Evolutionary conservation across 805 yeast species (phyloP).

Genomic region (Ogataea thermomethanolica): DNA sequence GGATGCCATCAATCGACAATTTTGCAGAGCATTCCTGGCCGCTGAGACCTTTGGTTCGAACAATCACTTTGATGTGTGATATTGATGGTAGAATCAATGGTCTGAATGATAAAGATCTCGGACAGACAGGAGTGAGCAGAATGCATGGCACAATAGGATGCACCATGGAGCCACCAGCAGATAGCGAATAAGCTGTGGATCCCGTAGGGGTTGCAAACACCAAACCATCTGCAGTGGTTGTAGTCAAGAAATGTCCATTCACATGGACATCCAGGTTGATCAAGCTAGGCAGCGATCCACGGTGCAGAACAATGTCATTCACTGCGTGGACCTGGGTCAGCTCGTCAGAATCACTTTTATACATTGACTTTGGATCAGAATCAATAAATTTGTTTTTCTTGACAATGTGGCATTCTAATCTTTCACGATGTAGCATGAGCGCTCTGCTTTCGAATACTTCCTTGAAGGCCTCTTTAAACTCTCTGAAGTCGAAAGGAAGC

Average conservation of each 20-base stretch:
- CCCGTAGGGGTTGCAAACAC: slow-evolving; percentile 90
- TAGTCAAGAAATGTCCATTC: slow-evolving; percentile 79
- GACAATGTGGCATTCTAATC: slow-evolving; percentile 74
- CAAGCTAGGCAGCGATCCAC: slow-evolving; percentile 85
- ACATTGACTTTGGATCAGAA: slow-evolving; percentile 13
- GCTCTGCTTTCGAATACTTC: slow-evolving; percentile 66
- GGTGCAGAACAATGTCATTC: slow-evolving; percentile 86
- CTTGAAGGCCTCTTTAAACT: slow-evolving; percentile 56
- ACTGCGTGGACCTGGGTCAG: slow-evolving; percentile 64
- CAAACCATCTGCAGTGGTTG: slow-evolving; percentile 91
- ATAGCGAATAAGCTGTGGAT: slow-evolving; percentile 85
- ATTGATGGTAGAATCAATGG: slow-evolving; percentile 80
- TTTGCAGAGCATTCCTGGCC: slow-evolving; percentile 40
- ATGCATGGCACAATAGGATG: slow-evolving; percentile 86
- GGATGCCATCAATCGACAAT: slow-evolving; percentile 80
- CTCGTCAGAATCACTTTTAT: slow-evolving; percentile 15
- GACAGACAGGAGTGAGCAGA: slow-evolving; percentile 85
- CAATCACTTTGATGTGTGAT: slow-evolving; percentile 64
- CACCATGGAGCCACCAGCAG: slow-evolving; percentile 90
- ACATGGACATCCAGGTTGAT: slow-evolving; percentile 80
- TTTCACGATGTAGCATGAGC: slow-evolving; percentile 67
- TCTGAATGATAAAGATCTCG: slow-evolving; percentile 84
- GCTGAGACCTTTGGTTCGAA: slow-evolving; percentile 42
- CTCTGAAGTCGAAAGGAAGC: slow-evolving; percentile 77
- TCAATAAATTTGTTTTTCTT: slow-evolving; percentile 24